These are phyloP conservation scores for Blastocystis hominis DNA, from an alignment of 352 stramenopile genomes.

Conservation along the genomic window DNA sequence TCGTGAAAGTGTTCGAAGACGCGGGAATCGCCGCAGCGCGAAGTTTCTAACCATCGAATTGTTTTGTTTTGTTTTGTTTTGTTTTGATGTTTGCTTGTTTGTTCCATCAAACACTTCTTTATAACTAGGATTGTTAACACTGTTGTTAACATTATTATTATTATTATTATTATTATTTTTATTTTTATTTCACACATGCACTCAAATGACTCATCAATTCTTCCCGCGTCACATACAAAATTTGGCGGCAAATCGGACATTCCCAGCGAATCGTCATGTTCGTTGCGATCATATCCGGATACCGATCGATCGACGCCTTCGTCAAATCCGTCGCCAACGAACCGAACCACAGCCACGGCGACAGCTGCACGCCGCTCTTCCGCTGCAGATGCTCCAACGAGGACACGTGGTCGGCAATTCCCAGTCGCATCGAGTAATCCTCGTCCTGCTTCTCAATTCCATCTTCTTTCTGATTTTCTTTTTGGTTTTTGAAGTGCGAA, in stretches of 20 bases:
- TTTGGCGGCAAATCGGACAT: slow-evolving; percentile 16
- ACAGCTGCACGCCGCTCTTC: not conserved
- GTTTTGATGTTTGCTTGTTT: too few relatives aligned
- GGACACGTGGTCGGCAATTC: not conserved
- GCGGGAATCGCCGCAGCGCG: not conserved
- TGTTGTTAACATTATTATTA: too few relatives aligned
- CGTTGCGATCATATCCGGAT: slow-evolving; percentile 33
- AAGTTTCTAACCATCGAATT: not conserved
- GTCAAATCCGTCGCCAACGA: not conserved
- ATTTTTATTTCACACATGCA: slow-evolving; percentile 21
- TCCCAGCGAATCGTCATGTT: slow-evolving; percentile 15
- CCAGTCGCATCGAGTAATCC: not conserved
- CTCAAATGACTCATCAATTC: slow-evolving; percentile 35
- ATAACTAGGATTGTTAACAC: too few relatives aligned
- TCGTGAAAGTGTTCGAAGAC: not conserved
- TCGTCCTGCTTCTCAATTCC: not conserved
- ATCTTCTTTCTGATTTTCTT: not conserved
- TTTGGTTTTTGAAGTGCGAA: not conserved
- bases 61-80: too few relatives aligned
- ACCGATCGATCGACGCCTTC: slow-evolving; percentile 14
- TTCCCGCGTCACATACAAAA: slow-evolving; percentile 35
- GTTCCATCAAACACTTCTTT: too few relatives aligned
- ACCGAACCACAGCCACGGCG: slow-evolving; percentile 43
- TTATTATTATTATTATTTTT: too few relatives aligned
- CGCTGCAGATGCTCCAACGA: not conserved